A percentile compares a stretch with the other conserved stretches of the same genome.
Evolutionary conservation across 1,284 basidiomycete genomes (phyloP).

Genomic region (Ustilago loliicola): DNA sequence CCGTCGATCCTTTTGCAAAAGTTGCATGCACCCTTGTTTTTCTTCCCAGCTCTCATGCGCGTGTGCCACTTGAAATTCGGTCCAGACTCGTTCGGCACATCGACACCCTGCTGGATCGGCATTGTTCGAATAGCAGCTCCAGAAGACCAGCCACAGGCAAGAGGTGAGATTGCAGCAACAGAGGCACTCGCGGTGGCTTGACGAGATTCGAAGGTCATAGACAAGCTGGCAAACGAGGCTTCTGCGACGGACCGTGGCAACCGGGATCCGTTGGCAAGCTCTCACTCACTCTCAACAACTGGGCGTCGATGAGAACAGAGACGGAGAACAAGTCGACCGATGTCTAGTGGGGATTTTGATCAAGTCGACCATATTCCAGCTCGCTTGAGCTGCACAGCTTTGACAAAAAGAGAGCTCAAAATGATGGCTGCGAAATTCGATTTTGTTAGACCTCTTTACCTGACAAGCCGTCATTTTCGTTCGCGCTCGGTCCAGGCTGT

Average conservation of each 20-base stretch:
- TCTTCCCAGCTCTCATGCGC: background rate
- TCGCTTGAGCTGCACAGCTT: too few species aligned
- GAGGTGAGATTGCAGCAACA: background rate
- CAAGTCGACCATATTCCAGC: too few species aligned
- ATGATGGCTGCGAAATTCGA: background rate
- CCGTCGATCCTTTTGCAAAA: slow-evolving; percentile 13
- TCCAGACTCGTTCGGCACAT: background rate
- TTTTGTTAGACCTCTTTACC: background rate
- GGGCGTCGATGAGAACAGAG: too few species aligned
- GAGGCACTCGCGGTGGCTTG: background rate
- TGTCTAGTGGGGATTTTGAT: too few species aligned
- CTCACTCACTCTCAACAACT: too few species aligned
- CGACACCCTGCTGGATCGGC: background rate
- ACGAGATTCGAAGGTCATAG: background rate
- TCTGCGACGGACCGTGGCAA: background rate
- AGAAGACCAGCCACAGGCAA: background rate
- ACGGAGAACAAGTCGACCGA: too few species aligned
- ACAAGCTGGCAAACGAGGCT: slow-evolving; percentile 2
- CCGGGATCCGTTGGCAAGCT: background rate
- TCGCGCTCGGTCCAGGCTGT: slow-evolving; percentile 25
- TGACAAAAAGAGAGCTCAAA: background rate
- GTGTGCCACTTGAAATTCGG: background rate
- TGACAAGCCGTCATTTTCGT: background rate
- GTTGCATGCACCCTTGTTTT: too few species aligned
- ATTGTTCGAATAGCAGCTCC: background rate